Conservation (phyloP, 139 green algal species). For the Diplosphaera chodatii region DNA sequence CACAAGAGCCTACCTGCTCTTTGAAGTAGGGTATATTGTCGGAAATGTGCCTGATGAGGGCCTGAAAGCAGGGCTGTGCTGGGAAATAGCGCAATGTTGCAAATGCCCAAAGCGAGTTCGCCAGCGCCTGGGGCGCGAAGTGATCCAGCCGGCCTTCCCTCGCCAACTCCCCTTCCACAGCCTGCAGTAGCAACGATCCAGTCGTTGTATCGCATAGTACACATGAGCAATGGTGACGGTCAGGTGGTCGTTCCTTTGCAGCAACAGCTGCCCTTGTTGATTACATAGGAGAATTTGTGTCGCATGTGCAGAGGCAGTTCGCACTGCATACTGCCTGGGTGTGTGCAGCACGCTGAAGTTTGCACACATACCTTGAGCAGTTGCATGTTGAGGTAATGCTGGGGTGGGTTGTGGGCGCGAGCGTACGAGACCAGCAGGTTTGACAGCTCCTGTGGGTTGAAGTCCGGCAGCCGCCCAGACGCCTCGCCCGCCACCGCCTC, state of each 20-base stretch:
- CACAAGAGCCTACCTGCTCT: not conserved
- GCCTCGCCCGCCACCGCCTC: conserved; percentile 15
- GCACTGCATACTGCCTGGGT: too few species aligned
- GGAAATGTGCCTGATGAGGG: conserved; percentile 17
- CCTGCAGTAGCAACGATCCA: too few species aligned
- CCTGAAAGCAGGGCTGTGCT: conserved; percentile 3
- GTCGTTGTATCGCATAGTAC: too few species aligned
- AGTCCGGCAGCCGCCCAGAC: conserved; percentile 5
- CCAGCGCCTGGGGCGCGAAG: conserved; percentile 27
- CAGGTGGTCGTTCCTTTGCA: too few species aligned
- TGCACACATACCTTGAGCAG: conserved; percentile 3
- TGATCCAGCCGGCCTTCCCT: not conserved
- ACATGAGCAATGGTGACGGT: too few species aligned
- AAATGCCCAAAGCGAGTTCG: conserved; percentile 43
- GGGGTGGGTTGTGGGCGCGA: too few species aligned
- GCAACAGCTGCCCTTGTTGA: too few species aligned
- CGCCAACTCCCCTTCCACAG: conserved; percentile 15
- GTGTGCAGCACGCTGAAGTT: too few species aligned
- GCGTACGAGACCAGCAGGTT: conserved; percentile 11
- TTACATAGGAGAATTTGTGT: too few species aligned
- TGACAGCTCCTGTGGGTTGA: conserved; percentile 27
- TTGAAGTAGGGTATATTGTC: conserved; percentile 11
- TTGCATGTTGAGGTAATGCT: not conserved
- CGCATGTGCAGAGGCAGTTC: too few species aligned
- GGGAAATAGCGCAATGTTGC: conserved; percentile 42